phyloP scores from a whole-genome alignment of 345 rosid genomes.

The Clarkia xantiana region DNA sequence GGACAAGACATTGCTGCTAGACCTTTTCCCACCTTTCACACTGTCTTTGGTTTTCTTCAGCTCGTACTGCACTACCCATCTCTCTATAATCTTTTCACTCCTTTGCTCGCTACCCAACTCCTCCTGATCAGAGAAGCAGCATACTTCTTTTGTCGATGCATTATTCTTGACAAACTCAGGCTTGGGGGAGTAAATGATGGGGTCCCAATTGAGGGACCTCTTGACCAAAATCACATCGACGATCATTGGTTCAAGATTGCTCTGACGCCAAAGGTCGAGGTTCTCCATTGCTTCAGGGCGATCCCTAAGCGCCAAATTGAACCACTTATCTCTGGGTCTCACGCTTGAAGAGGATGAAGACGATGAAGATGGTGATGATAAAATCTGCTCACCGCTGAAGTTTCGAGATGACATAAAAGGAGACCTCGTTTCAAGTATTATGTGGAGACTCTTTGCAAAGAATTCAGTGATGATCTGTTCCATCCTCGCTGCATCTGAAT shows the following conservation, averaged over 20 bases:
- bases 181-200: constrained; percentile 25
- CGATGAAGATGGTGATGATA: constrained; percentile 70
- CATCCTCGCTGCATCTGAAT: constrained; percentile 55
- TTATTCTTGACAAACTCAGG: constrained; percentile 35
- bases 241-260: constrained; percentile 58
- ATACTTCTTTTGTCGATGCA: constrained; percentile 28
- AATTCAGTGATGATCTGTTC: constrained; percentile 87
- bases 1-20: constrained; percentile 40
- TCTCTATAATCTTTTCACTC: constrained; percentile 70
- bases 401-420: constrained; percentile 69
- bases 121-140: constrained; percentile 57
- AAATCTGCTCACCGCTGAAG: constrained; percentile 63
- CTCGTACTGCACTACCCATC: constrained; percentile 87
- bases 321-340: constrained; percentile 86
- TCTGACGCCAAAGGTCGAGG: constrained; percentile 61
- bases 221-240: constrained; percentile 75
- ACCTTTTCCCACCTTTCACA: constrained; percentile 45
- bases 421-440: constrained; percentile 80
- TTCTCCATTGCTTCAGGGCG: constrained; percentile 75
- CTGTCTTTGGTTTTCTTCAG: constrained; percentile 41
- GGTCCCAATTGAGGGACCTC: constrained; percentile 39
- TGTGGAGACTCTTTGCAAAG: constrained; percentile 78
- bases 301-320: constrained; percentile 80
- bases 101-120: constrained; percentile 34
- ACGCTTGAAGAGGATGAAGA: constrained; percentile 66